Evolutionary conservation across 2,329 filamentous ascomycete genomes (phyloP).

Genomic region (Podosphaera leucotricha): DNA sequence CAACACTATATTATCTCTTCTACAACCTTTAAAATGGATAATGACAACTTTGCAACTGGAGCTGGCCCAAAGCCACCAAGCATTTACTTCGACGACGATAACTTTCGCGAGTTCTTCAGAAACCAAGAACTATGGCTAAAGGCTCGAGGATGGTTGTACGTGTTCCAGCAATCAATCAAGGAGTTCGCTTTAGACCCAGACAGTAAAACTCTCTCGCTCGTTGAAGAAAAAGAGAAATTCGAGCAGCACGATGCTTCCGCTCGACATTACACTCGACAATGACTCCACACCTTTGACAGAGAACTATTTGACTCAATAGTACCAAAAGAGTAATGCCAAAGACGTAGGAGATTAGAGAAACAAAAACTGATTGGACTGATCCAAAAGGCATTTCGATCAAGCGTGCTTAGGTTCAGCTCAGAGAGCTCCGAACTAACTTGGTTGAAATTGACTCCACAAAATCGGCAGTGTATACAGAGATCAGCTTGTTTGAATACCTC

Average conservation of each 20-base stretch:
- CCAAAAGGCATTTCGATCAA: too few relatives aligned
- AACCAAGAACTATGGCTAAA: slow-evolving; percentile 1
- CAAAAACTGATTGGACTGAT: background rate
- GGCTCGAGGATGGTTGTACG: background rate
- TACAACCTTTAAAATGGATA: background rate
- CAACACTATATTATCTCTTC: too few relatives aligned
- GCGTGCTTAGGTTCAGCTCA: too few relatives aligned
- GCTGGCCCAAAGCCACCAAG: background rate
- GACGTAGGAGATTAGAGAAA: background rate
- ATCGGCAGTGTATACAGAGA: too few relatives aligned
- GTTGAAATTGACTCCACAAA: too few relatives aligned
- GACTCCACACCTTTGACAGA: too few relatives aligned
- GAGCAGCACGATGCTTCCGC: background rate
- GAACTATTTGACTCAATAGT: background rate
- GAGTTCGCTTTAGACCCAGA: background rate
- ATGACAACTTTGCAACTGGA: background rate
- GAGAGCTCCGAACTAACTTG: too few relatives aligned
- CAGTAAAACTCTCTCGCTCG: background rate
- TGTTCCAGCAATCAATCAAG: background rate
- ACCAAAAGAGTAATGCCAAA: background rate
- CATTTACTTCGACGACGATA: background rate
- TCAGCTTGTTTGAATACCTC: too few relatives aligned
- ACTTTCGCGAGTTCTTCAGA: slow-evolving; percentile 1
- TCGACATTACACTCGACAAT: background rate
- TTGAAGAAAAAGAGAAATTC: background rate